Evolutionary conservation across 495 filamentous ascomycete species (phyloP).

Genomic region (Penicillium subrubescens): DNA sequence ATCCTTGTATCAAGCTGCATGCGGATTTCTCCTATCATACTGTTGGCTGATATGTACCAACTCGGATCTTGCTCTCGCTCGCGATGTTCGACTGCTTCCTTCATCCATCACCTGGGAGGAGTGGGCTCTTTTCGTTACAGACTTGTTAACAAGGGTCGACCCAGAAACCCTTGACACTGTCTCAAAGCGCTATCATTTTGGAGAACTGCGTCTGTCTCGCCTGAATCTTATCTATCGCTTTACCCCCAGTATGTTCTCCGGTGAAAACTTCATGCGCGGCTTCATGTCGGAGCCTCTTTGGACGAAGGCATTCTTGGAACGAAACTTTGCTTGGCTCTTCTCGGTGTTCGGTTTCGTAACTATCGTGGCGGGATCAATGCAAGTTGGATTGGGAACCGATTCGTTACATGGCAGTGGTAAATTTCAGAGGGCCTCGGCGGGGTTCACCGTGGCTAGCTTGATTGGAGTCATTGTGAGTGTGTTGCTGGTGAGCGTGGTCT

Average conservation of each 20-base stretch:
- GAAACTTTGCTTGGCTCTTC: conserved; percentile 13
- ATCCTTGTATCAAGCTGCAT: conserved; percentile 6
- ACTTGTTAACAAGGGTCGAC: conserved; percentile 6
- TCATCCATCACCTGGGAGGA: conserved; percentile 11
- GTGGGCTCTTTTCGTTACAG: conserved; percentile 8
- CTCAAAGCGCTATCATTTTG: conserved; percentile 13
- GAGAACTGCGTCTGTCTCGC: conserved; percentile 9
- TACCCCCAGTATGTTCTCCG: conserved; percentile 1
- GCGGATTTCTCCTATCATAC: conserved; percentile 11
- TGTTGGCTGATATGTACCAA: conserved; percentile 13
- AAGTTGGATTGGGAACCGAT: conserved; percentile 10
- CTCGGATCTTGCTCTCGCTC: conserved; percentile 9
- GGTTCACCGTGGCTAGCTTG: conserved; percentile 7
- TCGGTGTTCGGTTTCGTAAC: conserved; percentile 10
- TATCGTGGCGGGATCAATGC: conserved; percentile 10
- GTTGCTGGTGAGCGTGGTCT: neutral
- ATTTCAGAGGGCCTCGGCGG: conserved; percentile 10
- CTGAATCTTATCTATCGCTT: conserved; percentile 13
- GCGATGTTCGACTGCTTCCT: conserved; percentile 1
- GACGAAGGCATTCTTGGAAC: conserved; percentile 8
- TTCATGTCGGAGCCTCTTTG: conserved; percentile 2
- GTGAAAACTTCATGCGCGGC: neutral
- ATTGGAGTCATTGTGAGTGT: neutral
- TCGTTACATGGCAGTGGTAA: neutral
- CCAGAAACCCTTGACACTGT: conserved; percentile 1